Evolutionary conservation across 352 stramenopile genomes (phyloP).

Genomic region (Globisporangium yorkense): DNA sequence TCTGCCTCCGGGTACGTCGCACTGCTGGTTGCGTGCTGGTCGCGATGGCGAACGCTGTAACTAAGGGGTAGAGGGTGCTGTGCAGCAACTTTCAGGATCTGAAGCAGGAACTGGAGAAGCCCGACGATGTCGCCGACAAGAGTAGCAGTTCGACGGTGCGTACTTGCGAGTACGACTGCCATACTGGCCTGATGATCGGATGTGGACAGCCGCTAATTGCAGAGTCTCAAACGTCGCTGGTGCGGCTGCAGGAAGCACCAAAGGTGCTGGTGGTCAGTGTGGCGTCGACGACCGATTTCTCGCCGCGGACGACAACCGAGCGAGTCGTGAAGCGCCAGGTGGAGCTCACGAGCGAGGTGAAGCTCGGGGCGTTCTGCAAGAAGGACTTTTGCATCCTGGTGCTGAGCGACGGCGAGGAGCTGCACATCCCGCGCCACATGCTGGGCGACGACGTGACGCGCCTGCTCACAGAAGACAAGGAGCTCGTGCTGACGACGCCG

Average conservation of each 20-base stretch:
- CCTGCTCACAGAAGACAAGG: constrained; percentile 40
- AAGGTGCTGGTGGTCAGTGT: constrained; percentile 64
- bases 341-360: constrained; percentile 42
- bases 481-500: constrained; percentile 51
- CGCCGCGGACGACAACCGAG: constrained; percentile 26
- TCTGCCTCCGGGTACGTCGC: constrained; percentile 38
- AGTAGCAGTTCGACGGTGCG: constrained; percentile 4
- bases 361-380: constrained; percentile 41
- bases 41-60: background rate
- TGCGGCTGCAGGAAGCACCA: constrained; percentile 17
- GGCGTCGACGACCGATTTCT: constrained; percentile 21
- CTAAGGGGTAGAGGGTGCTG: too few species aligned
- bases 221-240: background rate
- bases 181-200: too few species aligned
- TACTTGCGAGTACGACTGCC: background rate
- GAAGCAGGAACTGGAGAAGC: constrained; percentile 5
- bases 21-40: background rate
- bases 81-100: constrained; percentile 16
- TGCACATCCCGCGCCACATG: constrained; percentile 48
- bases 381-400: constrained; percentile 66
- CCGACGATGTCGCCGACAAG: background rate
- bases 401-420: constrained; percentile 68
- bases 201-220: too few species aligned
- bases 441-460: constrained; percentile 31
- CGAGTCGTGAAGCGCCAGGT: constrained; percentile 61